Evolutionary conservation across 2,329 filamentous ascomycete species (phyloP), one percentile per base, ranked within the genome.

Genomic region (Sclerotinia trifoliorum): DNA sequence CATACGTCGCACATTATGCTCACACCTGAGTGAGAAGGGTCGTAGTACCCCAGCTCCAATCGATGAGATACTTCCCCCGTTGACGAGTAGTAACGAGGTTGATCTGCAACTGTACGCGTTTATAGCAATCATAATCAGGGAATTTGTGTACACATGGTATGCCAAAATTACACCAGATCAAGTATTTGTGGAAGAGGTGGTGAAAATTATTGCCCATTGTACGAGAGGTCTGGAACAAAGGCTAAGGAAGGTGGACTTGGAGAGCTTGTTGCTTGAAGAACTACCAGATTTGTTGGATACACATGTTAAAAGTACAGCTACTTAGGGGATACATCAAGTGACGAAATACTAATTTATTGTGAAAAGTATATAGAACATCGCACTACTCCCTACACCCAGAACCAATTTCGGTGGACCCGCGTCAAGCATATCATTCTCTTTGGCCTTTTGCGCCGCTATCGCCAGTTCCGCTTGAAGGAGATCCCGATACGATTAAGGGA

Each of bases 131-230:
- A 88, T 98, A 70, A 84, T 97, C 74, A 89, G 91, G 75, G 93
- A 97, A 72, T 97, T 93, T 78, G 91, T 99, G 49, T 90, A 95
- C 78, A 88, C 88, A 44, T 99, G 95, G 95, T 99, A 99, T 81
- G 85, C 84, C 72, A 94, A 90, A 78, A 95, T 99, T 78, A 97
- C 94, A 1, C 88, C 93, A 4, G 94, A 99, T 79, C 91, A 94
- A 77, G 85, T 87, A 17, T 96, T 99, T 77, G 89, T 95, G 70
- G 89, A 90, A 73, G 94, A 97, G 81, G 86, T 97, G 68, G 84
- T 98, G 66, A 92, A 93, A 76, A 89, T 97, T 73, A 91, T 98
- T 75, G 95, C 94, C 52, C 94, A 98, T 79, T 95, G 92, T 79
- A 97, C 93, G 52, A 85, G 92, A 68, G 92, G 89, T 10, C 80